A percentile compares a stretch with the other conserved stretches of the same genome.
phyloP scores from a whole-genome alignment of 208 protist genomes.

The Crithidia fasciculata region DNA sequence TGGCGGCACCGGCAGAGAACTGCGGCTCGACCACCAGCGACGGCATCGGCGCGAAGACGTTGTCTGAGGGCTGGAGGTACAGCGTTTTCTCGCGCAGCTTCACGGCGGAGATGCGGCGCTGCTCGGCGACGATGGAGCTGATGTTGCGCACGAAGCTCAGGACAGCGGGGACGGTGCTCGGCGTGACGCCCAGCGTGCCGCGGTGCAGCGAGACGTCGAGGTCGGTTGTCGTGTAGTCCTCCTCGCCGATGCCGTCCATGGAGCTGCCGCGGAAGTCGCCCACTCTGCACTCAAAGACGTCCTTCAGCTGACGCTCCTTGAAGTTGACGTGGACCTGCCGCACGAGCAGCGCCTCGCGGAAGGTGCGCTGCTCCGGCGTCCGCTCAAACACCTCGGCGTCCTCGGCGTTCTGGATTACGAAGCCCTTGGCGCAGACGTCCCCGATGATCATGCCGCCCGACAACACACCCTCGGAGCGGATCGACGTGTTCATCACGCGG shows the following conservation, averaged over 20 bases:
- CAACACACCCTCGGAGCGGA: constrained; percentile 83
- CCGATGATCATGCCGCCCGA: constrained; percentile 68
- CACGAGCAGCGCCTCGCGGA: constrained; percentile 55
- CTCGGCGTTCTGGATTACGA: constrained; percentile 66
- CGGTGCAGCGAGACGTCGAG: constrained; percentile 47
- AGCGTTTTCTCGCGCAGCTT: constrained; percentile 33
- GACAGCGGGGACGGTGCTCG: constrained; percentile 75
- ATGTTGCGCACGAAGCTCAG: constrained; percentile 59
- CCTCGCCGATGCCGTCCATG: constrained; percentile 81
- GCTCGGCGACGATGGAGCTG: constrained; percentile 60
- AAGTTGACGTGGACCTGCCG: constrained; percentile 65
- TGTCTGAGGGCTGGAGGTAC: not conserved
- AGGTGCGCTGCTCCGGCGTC: constrained; percentile 67
- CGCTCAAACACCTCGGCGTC: constrained; percentile 43
- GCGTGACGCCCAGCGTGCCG: constrained; percentile 72
- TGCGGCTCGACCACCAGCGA: not conserved
- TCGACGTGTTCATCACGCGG: constrained; percentile 40
- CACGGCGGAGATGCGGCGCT: constrained; percentile 40
- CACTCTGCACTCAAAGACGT: constrained; percentile 82
- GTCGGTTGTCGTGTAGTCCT: constrained; percentile 55
- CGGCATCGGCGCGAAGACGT: not conserved
- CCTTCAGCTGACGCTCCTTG: constrained; percentile 90
- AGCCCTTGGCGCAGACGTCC: constrained; percentile 49
- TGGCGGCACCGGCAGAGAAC: not conserved
- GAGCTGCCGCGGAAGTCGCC: constrained; percentile 40